Evolutionary conservation across 2,329 filamentous ascomycete species (phyloP), one percentile per base, ranked within the genome.

Genomic region (Tolypocladium ovalisporum): DNA sequence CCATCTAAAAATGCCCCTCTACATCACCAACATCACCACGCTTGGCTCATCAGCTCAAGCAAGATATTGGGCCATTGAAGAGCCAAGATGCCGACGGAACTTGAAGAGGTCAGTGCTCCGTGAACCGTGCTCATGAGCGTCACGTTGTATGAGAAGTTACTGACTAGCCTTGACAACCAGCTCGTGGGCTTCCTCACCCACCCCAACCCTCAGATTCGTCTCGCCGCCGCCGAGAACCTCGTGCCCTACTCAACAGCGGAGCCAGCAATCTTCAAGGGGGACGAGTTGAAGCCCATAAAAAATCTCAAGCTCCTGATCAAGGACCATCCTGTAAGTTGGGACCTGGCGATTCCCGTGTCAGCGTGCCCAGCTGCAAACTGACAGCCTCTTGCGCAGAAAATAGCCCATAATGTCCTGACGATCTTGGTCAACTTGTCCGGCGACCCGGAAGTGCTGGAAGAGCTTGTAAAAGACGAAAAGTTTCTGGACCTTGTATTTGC

Each of bases 161-260:
- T 51, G 19, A 51, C 29, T 9, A 34, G 29, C 19, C 19, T 34
- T 34, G 47, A 22, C 47, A 2, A 22, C 10, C 64, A 96, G 90
- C 84, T 96, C 56, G 90, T 97, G 60, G 90, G 91, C 70, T 97
- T 97, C 74, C 88, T 97, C 59, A 88, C 89, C 72, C 88, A 96
- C 75, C 89, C 89, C 59, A 96, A 95, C 70, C 90, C 90, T 47
- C 89, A 96, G 70, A 90, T 97, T 62, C 85, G 94, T 65, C 85
- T 90, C 70, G 81, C 93, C 63, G 92, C 92, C 54, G 84, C 87
- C 56, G 91, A 96, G 72, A 89, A 95, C 65, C 80, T 97, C 39
- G 85, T 97, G 52, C 89, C 90, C 13, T 97, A 89, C 62, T 89
- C 89, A 29, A 80, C 84, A 13, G 75, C 81, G 1, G 81, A 96